Evolutionary conservation across 805 yeast species (phyloP).

Genomic region (Clavispora carvajalis): DNA sequence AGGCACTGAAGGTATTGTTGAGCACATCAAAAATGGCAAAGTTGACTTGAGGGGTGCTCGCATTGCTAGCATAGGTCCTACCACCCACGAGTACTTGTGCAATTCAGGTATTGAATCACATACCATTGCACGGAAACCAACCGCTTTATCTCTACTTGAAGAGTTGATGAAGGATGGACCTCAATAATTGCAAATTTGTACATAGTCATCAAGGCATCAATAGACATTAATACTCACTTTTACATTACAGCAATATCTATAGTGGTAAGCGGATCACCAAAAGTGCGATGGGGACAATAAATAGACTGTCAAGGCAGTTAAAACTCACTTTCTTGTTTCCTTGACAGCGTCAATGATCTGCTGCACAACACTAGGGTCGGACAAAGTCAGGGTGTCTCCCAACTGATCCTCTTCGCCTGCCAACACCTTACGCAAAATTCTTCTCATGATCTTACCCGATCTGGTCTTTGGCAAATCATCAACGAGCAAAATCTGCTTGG

Average conservation of each 20-base stretch:
- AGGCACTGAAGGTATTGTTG: constrained; percentile 64
- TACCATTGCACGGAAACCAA: constrained; percentile 69
- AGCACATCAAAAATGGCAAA: constrained; percentile 21
- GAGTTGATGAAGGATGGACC: constrained; percentile 11
- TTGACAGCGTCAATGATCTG: constrained; percentile 68
- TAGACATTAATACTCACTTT: too few species aligned
- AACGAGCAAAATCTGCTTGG: constrained; percentile 77
- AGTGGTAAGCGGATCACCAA: too few species aligned
- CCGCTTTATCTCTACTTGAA: constrained; percentile 51
- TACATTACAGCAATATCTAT: too few species aligned
- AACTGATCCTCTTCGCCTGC: constrained; percentile 89
- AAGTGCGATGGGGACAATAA: neutral
- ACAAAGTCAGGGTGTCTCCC: constrained; percentile 87
- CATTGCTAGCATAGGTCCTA: constrained; percentile 89
- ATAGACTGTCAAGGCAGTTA: neutral
- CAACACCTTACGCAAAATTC: constrained; percentile 88
- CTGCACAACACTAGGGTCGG: constrained; percentile 80
- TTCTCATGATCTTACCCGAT: constrained; percentile 98
- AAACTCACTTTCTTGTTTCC: constrained; percentile 15
- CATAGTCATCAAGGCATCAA: constrained; percentile 2
- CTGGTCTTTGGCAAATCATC: constrained; percentile 96
- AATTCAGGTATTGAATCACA: constrained; percentile 50
- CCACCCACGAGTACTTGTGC: constrained; percentile 63
- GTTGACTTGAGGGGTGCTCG: constrained; percentile 21
- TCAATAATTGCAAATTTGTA: constrained; percentile 3